Conservation (phyloP, 331 rosid genomes). For the Cydonia oblonga region DNA sequence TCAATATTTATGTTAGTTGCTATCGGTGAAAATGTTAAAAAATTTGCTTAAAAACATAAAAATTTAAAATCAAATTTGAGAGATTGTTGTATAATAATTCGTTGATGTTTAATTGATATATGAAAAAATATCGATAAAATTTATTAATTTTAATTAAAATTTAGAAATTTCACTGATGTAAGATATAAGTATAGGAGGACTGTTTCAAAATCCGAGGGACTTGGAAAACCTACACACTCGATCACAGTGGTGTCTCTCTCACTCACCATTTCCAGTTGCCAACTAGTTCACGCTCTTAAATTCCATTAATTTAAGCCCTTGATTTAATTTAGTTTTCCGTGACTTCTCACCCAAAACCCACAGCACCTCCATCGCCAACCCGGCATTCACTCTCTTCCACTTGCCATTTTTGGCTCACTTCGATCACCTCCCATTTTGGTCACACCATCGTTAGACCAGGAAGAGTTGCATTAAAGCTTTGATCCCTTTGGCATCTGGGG, state of each 20-base stretch:
- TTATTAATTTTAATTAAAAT: too few relatives aligned
- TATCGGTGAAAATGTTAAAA: too few relatives aligned
- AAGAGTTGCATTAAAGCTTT: not conserved
- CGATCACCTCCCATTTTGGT: not conserved
- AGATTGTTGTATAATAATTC: too few relatives aligned
- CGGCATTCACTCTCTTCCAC: conserved; percentile 12
- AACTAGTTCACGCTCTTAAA: not conserved
- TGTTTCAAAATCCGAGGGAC: not conserved
- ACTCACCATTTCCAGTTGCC: too few relatives aligned
- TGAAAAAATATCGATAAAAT: too few relatives aligned
- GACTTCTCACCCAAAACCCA: not conserved
- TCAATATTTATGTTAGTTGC: too few relatives aligned
- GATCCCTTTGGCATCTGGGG: not conserved
- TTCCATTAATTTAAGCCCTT: not conserved
- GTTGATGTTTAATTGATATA: too few relatives aligned
- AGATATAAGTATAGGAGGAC: too few relatives aligned
- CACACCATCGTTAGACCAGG: not conserved
- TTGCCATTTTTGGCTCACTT: not conserved
- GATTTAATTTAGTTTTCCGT: not conserved
- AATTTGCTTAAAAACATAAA: too few relatives aligned
- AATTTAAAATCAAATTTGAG: too few relatives aligned
- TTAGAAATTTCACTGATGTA: too few relatives aligned
- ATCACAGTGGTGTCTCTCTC: not conserved
- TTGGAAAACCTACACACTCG: not conserved
- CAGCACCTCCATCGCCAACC: not conserved